phyloP scores from a whole-genome alignment of 2,329 filamentous ascomycete genomes.

The Ascochyta clinopodiicola region DNA sequence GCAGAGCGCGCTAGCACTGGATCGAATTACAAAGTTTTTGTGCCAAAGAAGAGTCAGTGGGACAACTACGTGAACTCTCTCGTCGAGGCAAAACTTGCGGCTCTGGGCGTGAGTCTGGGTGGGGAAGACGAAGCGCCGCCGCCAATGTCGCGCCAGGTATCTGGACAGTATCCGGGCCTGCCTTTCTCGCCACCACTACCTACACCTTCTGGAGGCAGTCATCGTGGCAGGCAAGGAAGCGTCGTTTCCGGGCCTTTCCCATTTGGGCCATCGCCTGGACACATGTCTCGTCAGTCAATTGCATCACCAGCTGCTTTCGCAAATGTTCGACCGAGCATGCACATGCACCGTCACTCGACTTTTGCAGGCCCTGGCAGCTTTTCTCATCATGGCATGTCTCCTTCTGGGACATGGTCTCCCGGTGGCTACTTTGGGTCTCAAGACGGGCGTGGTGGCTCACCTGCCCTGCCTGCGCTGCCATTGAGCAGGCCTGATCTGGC shows the following conservation, averaged over 20 bases:
- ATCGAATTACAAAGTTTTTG: conserved; percentile 63
- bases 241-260: conserved; percentile 66
- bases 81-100: conserved; percentile 89
- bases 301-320: conserved; percentile 75
- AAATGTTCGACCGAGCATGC: conserved; percentile 57
- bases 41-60: conserved; percentile 76
- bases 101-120: conserved; percentile 83
- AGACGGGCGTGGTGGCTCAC: conserved; percentile 53
- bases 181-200: conserved; percentile 86
- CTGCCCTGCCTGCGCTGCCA: conserved; percentile 46
- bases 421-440: conserved; percentile 47
- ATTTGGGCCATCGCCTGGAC: conserved; percentile 61
- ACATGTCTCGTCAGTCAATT: conserved; percentile 67
- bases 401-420: conserved; percentile 53
- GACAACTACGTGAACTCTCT: conserved; percentile 82
- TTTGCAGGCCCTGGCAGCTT: conserved; percentile 72
- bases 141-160: conserved; percentile 73
- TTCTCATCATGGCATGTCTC: conserved; percentile 66
- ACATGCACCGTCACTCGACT: conserved; percentile 76
- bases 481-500: conserved; percentile 48
- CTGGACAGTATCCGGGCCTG: conserved; percentile 74
- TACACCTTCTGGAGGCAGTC: conserved; percentile 78
- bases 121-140: conserved; percentile 69
- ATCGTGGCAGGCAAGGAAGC: conserved; percentile 64
- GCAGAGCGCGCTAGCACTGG: conserved; percentile 60